Percentiles rank a stretch among this genome's conserved stretches.
Conservation (phyloP, 73 alveolate genomes). For the Effrenium voratum region DNA sequence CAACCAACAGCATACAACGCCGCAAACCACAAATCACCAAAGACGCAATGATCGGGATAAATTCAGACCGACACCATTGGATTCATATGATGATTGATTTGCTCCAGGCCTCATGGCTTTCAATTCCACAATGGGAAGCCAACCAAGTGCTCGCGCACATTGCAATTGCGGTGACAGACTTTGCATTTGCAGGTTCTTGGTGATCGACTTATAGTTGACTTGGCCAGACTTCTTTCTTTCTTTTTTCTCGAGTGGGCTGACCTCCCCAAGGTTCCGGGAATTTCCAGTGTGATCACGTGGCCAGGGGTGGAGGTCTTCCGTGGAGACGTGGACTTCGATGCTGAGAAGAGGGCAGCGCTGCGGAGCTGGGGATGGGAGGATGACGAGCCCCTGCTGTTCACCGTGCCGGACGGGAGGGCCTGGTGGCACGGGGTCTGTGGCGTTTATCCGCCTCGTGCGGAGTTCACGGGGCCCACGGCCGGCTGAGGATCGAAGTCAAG, state of each 20-base stretch:
- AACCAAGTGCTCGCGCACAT: not conserved
- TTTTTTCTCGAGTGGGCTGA: not conserved
- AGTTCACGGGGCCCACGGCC: too few species aligned
- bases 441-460: too few species aligned
- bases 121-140: too few species aligned
- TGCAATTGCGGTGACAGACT: not conserved
- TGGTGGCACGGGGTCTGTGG: too few species aligned
- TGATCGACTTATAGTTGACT: not conserved
- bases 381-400: not conserved
- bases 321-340: not conserved
- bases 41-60: too few species aligned
- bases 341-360: not conserved
- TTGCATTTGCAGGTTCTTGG: not conserved
- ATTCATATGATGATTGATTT: too few species aligned
- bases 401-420: slow-evolving; percentile 27
- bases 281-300: not conserved
- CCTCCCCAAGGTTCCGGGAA: not conserved
- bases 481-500: too few species aligned
- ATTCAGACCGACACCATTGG: too few species aligned
- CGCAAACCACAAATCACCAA: too few species aligned
- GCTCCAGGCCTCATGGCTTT: too few species aligned
- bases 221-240: not conserved
- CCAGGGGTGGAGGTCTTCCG: slow-evolving; percentile 59
- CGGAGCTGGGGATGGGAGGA: slow-evolving; percentile 6
- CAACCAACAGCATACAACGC: too few species aligned